A percentile compares a stretch with the other conserved stretches of the same genome.
phyloP scores from a whole-genome alignment of 192 early-diverging fungal genomes.

The Linnemannia zychae region DNA sequence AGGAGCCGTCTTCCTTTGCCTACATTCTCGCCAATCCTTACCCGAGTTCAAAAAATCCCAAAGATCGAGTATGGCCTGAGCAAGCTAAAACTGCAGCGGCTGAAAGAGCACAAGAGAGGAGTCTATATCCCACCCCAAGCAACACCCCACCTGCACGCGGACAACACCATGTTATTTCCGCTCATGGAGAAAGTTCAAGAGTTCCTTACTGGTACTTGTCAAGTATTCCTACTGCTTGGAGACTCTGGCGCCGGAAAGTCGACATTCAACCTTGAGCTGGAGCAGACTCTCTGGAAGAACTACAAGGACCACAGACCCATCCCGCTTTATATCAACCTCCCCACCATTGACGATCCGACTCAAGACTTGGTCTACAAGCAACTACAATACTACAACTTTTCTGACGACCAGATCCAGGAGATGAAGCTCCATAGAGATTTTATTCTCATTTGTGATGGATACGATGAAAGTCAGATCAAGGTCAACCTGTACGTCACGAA shows the following conservation, averaged over 20 bases:
- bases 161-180: not conserved
- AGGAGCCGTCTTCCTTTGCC: not conserved
- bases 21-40: not conserved
- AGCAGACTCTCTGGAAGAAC: not conserved
- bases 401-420: not conserved
- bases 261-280: not conserved
- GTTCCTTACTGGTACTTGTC: not conserved
- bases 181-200: not conserved
- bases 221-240: not conserved
- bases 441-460: constrained; percentile 9
- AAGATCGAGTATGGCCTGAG: not conserved
- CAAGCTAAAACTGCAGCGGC: no score
- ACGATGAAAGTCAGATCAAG: constrained; percentile 7
- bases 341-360: not conserved
- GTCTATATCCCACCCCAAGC: not conserved
- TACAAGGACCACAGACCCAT: not conserved
- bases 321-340: not conserved
- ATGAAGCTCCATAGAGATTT: not conserved
- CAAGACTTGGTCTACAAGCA: not conserved
- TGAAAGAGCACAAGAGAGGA: not conserved
- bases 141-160: no score
- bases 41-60: not conserved
- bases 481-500: not conserved
- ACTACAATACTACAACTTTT: not conserved
- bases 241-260: not conserved